phyloP scores from a whole-genome alignment of 441 rosid genomes.

The Theobroma grandiflorum region DNA sequence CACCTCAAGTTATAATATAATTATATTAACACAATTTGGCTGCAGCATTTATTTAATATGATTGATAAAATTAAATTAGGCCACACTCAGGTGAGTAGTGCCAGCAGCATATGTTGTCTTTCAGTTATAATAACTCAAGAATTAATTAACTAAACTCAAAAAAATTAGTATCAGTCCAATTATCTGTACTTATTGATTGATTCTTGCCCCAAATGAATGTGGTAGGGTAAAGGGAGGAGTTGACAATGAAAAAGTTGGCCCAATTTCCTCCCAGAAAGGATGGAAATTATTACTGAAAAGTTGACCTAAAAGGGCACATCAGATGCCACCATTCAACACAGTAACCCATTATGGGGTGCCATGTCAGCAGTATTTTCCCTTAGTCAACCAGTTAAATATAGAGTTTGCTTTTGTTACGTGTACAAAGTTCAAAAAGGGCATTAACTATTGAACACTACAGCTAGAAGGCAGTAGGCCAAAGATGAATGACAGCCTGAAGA shows the following conservation, averaged over 20 bases:
- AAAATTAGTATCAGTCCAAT: slow-evolving; percentile 1
- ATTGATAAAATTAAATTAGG: slow-evolving; percentile 15
- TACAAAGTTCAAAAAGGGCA: not conserved
- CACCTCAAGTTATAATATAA: slow-evolving; percentile 11
- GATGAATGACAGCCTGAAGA: slow-evolving; percentile 18
- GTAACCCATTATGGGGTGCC: slow-evolving; percentile 32
- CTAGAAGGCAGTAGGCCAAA: slow-evolving; percentile 25
- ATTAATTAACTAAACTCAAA: slow-evolving; percentile 14
- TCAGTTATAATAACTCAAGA: slow-evolving; percentile 11
- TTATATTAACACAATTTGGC: not conserved
- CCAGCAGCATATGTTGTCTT: slow-evolving; percentile 47
- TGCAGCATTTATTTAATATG: not conserved
- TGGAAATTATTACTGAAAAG: slow-evolving; percentile 31
- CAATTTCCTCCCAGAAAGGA: slow-evolving; percentile 34
- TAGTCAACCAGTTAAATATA: slow-evolving; percentile 45
- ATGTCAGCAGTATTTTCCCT: slow-evolving; percentile 12
- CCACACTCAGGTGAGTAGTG: slow-evolving; percentile 33
- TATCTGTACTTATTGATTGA: slow-evolving; percentile 22
- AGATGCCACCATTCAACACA: slow-evolving; percentile 39
- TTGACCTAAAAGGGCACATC: slow-evolving; percentile 32
- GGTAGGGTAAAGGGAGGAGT: slow-evolving; percentile 41
- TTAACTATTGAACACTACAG: slow-evolving; percentile 12
- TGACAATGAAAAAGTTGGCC: slow-evolving; percentile 50
- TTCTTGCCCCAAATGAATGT: slow-evolving; percentile 33
- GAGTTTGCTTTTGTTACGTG: not conserved